Evolutionary conservation across 352 stramenopile genomes (phyloP).

Genomic region (Halophytophthora batemanensis): DNA sequence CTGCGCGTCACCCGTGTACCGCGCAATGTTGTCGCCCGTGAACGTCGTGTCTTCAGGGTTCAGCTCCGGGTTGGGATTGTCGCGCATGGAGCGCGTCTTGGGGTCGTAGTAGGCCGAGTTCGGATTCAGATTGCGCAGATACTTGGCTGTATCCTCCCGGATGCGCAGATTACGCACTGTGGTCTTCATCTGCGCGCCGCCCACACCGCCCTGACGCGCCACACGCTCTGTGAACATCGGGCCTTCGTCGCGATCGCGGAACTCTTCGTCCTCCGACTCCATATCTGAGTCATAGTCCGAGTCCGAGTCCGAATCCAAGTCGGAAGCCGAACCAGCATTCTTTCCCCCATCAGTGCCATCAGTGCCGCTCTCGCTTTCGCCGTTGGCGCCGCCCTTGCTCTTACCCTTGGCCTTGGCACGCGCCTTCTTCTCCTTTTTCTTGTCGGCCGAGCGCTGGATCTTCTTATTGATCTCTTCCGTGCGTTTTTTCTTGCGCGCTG

Average conservation of each 20-base stretch:
- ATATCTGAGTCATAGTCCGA: constrained; percentile 88
- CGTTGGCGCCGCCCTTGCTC: constrained; percentile 10
- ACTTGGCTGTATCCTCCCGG: constrained; percentile 99
- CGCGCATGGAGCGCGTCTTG: constrained; percentile 97
- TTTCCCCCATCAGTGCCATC: too few relatives aligned
- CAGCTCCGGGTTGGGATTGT: constrained; percentile 97
- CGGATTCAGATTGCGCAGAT: constrained; percentile 97
- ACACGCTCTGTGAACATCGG: constrained; percentile 93
- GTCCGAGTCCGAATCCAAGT: constrained; percentile 84
- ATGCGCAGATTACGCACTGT: constrained; percentile 97
- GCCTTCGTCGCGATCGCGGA: constrained; percentile 90
- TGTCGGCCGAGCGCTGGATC: constrained; percentile 45
- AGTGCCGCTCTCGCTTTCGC: too few relatives aligned
- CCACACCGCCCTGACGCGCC: constrained; percentile 93
- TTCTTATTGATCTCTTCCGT: constrained; percentile 80
- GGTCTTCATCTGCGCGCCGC: constrained; percentile 98
- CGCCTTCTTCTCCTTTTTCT: constrained; percentile 32
- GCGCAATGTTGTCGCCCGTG: constrained; percentile 95
- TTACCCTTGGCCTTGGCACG: constrained; percentile 23
- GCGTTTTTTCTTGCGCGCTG: constrained; percentile 70
- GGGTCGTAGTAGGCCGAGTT: constrained; percentile 99
- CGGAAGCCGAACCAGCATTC: constrained; percentile 7
- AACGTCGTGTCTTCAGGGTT: constrained; percentile 92
- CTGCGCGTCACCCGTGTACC: constrained; percentile 91
- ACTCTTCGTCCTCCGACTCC: constrained; percentile 90